Evolutionary conservation across 768 basidiomycete genomes (phyloP), one percentile per base, ranked within the genome.

Genomic region (Pilatotrama ljubarskyi): DNA sequence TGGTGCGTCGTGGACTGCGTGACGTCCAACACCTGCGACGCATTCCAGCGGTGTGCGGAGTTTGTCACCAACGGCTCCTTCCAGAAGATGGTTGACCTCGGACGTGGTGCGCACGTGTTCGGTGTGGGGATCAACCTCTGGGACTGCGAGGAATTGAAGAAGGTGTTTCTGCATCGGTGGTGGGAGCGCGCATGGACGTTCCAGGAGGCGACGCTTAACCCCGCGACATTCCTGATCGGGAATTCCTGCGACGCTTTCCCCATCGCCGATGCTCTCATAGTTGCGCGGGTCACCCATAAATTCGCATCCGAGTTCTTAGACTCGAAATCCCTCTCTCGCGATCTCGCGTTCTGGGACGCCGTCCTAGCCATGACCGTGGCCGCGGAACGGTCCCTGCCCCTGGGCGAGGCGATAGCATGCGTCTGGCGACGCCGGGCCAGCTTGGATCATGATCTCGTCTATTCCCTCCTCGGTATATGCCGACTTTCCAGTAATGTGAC

Each of bases 161-260:
- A 6, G 6, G 17, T 48, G 26, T 48, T 48, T n/a, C 29, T 6
- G 17, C 26, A 48, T 15, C 47, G 47, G 1, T 48, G 47, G 47
- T 48, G 47, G 47, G 14, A 17, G 47, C 47, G 47, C 17, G 47
- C 47, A n/a, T 48, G 47, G 47, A 48, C 47, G 17, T 48, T 48
- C 47, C 47, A 48, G 47, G 47, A 48, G 26, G 47, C 47, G 3
- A 35, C 17, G 3, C 29, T 48, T 11, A 48, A 48, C 29, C 47
- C 29, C n/a, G n/a, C n/a, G n/a, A 48, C 47, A 17, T n/a, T 32
- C 26, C 14, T 48, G 6, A 29, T 48, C 25, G 46, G 46, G 6
- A 14, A n/a, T 14, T 24, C 3, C 25, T 7, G 13, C 6, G 25
- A 48, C 25, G 3, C 13, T 14, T 3, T 48, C 13, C 13, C 47